Percentiles rank a stretch among this genome's conserved stretches.
phyloP scores from a whole-genome alignment of 306 rosid species.

The Lablab purpureus region DNA sequence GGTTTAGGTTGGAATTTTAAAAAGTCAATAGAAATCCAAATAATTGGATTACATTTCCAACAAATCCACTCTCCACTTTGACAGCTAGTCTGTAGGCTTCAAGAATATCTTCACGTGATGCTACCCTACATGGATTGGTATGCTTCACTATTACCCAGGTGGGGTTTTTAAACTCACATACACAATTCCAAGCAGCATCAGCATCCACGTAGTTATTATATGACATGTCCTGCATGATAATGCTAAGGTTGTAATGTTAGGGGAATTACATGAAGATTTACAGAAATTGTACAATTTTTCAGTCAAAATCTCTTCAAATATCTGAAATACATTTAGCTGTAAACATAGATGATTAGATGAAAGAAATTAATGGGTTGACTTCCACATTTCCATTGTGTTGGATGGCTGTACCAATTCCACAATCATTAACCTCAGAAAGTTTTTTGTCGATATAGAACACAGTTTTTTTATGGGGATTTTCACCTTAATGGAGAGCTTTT shows the following conservation, averaged over 20 bases:
- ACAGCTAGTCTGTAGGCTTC: conserved; percentile 96
- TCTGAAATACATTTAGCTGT: conserved; percentile 5
- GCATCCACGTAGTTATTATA: conserved; percentile 93
- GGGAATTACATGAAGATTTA: neutral
- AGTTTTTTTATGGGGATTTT: conserved; percentile 94
- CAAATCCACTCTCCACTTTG: conserved; percentile 93
- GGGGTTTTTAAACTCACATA: conserved; percentile 76
- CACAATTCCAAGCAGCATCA: conserved; percentile 99
- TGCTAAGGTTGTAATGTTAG: too few relatives aligned
- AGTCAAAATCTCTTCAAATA: conserved; percentile 6
- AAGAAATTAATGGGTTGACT: conserved; percentile 26
- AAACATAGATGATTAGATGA: conserved; percentile 27
- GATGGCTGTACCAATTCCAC: conserved; percentile 93
- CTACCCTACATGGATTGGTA: conserved; percentile 96
- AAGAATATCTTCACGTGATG: conserved; percentile 87
- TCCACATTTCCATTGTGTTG: conserved; percentile 94
- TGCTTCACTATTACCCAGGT: conserved; percentile 93
- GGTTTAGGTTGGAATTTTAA: too few relatives aligned
- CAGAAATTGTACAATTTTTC: conserved; percentile 4
- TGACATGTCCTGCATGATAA: conserved; percentile 85
- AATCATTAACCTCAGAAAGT: conserved; percentile 78
- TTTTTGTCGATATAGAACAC: conserved; percentile 86
- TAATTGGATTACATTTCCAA: conserved; percentile 72
- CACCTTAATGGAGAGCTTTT: conserved; percentile 90
- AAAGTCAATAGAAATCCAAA: too few relatives aligned